These are phyloP conservation scores for Hygrocybe coccinea DNA, from an alignment of 768 basidiomycete genomes.

Conservation along the genomic window DNA sequence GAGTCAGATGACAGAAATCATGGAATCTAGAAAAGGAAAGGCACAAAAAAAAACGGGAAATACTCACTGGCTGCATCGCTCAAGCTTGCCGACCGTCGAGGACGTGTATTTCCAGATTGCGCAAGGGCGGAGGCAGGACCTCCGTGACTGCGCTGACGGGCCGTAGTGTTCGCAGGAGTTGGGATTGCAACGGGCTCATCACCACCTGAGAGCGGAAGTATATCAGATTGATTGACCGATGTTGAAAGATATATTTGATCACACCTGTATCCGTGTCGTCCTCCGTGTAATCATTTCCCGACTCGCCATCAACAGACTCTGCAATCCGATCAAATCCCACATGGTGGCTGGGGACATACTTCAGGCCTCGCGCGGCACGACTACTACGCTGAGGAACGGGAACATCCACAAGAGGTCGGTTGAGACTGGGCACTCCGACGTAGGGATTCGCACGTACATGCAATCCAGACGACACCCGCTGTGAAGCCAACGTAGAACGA, in stretches of 20 bases:
- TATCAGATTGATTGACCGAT: slow-evolving; percentile 9
- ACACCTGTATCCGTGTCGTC: slow-evolving; percentile 40
- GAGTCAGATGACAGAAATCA: not conserved
- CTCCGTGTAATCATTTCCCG: slow-evolving; percentile 37
- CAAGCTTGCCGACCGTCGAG: slow-evolving; percentile 71
- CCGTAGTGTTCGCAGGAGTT: slow-evolving; percentile 12
- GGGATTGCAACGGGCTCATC: slow-evolving; percentile 10
- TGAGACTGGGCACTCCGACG: slow-evolving; percentile 15
- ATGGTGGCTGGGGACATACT: not conserved
- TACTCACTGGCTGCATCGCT: slow-evolving; percentile 55
- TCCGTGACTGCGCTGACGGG: slow-evolving; percentile 26
- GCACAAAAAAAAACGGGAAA: not conserved
- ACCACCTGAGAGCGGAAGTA: slow-evolving; percentile 11
- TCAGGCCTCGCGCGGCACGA: slow-evolving; percentile 26
- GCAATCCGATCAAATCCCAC: slow-evolving; percentile 2
- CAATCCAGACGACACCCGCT: slow-evolving; percentile 15
- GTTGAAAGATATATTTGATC: not conserved
- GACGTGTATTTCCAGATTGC: slow-evolving; percentile 47
- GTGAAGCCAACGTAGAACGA: slow-evolving; percentile 28
- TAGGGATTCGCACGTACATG: slow-evolving; percentile 24
- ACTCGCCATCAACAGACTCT: not conserved
- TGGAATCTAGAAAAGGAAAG: slow-evolving; percentile 13
- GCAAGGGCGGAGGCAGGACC: slow-evolving; percentile 28
- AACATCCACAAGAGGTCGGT: slow-evolving; percentile 31
- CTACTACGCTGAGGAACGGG: slow-evolving; percentile 40